Base-by-base conservation (phyloP, 306 rosid species). In the Morella rubra region DNA sequence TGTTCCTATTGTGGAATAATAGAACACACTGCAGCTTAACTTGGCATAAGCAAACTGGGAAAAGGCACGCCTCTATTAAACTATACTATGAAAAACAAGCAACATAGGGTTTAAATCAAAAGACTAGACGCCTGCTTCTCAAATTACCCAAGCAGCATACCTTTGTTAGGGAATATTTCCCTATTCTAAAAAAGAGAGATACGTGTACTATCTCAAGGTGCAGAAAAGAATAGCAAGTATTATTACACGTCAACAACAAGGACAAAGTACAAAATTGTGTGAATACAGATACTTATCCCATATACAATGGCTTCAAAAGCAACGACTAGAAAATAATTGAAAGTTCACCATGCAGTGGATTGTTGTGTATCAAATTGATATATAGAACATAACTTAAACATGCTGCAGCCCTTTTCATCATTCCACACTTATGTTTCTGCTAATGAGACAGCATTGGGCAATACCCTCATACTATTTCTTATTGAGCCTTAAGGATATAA, bases 101-200 rank as follows among this genome's bases (percentile, higher is more conserved):
- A 60, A 32, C 77, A 73, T 9, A 59, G 52, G n/a, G 8, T 66
- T 66, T 15, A 71, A 68, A 50, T 11, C 4, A 46, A 62, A 8
- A 49, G 67, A 40, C 19, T 61, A 51, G 37, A 53, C 44, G 10
- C 71, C 73, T 50, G 20, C 53, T 59, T 67, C 47, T 46, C 24
- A 69, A 77, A 20, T 65, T 72, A 67, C 53, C 27, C 14, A 15
- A 51, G 74, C 19, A 74, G 61, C 61, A 55, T 55, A 11, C 27
- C 61, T 58, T 45, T 61, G n/a, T 42, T 44, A 56, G 51, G 72
- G 44, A 27, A 37, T 19, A 41, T 50, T 54, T 72, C 18, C 40
- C 52, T 54, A 45, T 62, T 59, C 44, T 55, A 19, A 74, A 69
- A 27, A 15, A 24, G 45, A 54, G 16, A 73, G 68, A 62, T 9